Evolutionary conservation across 345 rosid species (phyloP), one percentile per base, ranked within the genome.

Genomic region (Pugionium dolabratum): DNA sequence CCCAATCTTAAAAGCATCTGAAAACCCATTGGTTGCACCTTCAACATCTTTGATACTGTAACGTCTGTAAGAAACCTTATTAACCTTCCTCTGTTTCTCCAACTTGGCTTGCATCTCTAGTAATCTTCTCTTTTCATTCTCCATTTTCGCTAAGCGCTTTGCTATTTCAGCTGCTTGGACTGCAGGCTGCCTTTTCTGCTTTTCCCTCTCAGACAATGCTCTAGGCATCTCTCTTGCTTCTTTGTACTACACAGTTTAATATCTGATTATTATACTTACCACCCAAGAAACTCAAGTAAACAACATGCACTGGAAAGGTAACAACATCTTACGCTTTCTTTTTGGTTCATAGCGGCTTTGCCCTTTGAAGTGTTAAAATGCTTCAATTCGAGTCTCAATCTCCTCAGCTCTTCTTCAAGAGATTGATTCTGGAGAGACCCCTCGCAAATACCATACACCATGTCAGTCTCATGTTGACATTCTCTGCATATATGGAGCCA

Each of bases 21-120:
- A 64, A 48, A 92, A 87, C 54, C 79, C 58, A 64, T 79, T 48
- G 5, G 96, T 89, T 47, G 98, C 83, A 39, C 6, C 65, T 76
- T 89, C 95, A 70, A 87, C 81, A 53, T 87, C 88, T 30, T 76
- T 62, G 45, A 87, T 78, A 4, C 79, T 78, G 75, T 89, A 92
- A 72, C 59, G 80, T 51, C 79, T 82, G 44, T 79, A 84, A 48
- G 39, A 31, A 10, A 69, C 60, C 6, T 52, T 67, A 9, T 56
- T 65, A 30, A 37, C 6, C 39, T 51, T 76, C 45, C 68, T 81
- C 4, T 75, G 69, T 70, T 57, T 79, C 63, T 76, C 81, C 3
- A 35, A 57, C 32, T n/a, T 66, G 63, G 78, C 80, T 54, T 71
- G 83, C 72, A 61, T 58, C 75, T 85, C 87, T 26, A 76, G 67